Evolutionary conservation across 768 basidiomycete genomes (phyloP), one percentile per base, ranked within the genome.

Genomic region (Asterophora lycoperdoides): DNA sequence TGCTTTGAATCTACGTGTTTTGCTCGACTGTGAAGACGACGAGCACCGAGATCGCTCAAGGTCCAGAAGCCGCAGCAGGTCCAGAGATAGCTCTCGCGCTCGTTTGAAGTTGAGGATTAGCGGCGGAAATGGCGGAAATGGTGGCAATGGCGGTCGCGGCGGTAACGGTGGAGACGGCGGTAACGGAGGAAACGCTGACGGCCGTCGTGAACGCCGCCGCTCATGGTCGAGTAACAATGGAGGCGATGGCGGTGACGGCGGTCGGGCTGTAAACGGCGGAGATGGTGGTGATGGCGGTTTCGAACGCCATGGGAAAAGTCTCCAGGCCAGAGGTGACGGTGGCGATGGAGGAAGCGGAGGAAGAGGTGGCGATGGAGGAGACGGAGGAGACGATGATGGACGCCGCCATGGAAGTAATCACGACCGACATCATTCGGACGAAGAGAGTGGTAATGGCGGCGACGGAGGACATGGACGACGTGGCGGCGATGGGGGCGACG

Each of bases 21-120:
- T 56, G 13, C 54, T 56, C 20, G 54, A 52, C 20, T 56, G 55
- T 35, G 46, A 48, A 8, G 41, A 53, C 8, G 20, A 44, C 37
- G 23, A 43, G 17, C 15, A 29, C 14, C 33, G 41, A 13, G 14
- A 33, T 19, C 29, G 28, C 36, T 52, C 51, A 18, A 38, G 23
- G 19, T 53, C 39, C 41, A 45, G 44, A 46, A 28, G 51, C 7
- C 33, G 37, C 18, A 10, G 37, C 15, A 35, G 38, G n/a, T 44
- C 41, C 11, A 44, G 36, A n/a, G 28, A 20, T 14, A 20, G 34
- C 20, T 20, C 41, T 11, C 33, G 14, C 18, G 20, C 4, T 32
- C 30, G 42, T 9, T 43, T 17, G 42, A 17, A 29, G 18, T 15
- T 15, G 28, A 8, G 41, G 41, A 13, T 6, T 23, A 5, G 20